A percentile compares a stretch with the other conserved stretches of the same genome.
These are phyloP conservation scores for Tetradesmus lagerheimii DNA, from an alignment of 139 green algal genomes.

Conservation along the genomic window DNA sequence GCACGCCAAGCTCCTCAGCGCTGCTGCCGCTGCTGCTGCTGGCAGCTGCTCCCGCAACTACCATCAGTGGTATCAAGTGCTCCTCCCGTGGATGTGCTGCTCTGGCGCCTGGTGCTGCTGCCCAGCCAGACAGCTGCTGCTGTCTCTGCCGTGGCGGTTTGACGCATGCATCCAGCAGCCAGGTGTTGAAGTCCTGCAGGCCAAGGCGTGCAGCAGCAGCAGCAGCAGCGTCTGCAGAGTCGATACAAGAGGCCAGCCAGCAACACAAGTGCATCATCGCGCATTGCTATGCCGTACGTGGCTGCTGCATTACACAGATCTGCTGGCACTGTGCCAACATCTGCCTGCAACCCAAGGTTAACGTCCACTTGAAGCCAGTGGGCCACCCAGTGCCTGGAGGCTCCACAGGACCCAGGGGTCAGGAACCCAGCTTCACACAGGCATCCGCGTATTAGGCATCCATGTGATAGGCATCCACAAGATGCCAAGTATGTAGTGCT, in stretches of 20 bases:
- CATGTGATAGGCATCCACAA: no score
- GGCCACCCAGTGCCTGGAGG: no score
- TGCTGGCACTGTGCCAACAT: no score
- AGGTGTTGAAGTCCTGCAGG: conserved; percentile 66
- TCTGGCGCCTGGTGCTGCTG: conserved; percentile 47
- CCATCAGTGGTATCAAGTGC: conserved; percentile 76
- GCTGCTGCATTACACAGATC: not conserved
- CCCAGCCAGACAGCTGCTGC: conserved; percentile 54
- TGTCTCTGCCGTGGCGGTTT: conserved; percentile 6
- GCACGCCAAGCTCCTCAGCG: not conserved
- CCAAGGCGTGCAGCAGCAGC: not conserved
- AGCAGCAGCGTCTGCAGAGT: conserved; percentile 17
- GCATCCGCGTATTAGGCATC: no score
- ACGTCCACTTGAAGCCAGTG: no score
- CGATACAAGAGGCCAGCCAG: not conserved
- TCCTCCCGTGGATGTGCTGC: conserved; percentile 73
- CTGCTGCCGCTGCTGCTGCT: conserved; percentile 15
- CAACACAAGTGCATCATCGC: not conserved
- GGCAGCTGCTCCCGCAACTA: conserved; percentile 58
- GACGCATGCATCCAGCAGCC: conserved; percentile 48
- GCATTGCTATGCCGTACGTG: no score
- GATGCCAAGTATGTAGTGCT: no score
- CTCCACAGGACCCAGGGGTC: no score
- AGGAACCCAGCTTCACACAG: no score
- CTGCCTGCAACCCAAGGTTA: not conserved